Conservation (phyloP, 1,284 basidiomycete genomes). For the Cutaneotrichosporon cyanovorans region DNA sequence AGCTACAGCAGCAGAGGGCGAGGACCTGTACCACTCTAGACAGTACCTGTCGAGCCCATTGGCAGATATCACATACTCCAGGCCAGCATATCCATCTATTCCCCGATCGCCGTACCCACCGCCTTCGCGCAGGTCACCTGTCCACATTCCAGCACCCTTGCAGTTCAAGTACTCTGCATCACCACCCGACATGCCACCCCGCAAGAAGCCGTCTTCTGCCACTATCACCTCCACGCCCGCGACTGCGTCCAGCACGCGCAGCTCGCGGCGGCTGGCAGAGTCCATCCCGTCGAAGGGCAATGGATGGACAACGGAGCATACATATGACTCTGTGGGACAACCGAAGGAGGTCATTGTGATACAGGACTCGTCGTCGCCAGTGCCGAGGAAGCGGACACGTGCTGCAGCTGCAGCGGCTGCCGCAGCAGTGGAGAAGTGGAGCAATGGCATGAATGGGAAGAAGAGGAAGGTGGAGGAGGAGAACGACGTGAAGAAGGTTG, state of each 20-base stretch:
- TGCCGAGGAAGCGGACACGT: conserved; percentile 35
- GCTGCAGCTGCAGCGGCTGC: conserved; percentile 32
- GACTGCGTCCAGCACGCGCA: conserved; percentile 14
- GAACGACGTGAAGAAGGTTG: conserved; percentile 21
- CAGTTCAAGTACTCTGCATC: conserved; percentile 34
- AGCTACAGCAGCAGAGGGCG: conserved; percentile 3
- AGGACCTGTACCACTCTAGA: conserved; percentile 6
- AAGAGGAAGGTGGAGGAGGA: conserved; percentile 37
- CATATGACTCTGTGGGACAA: conserved; percentile 38
- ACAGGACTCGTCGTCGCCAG: conserved; percentile 30
- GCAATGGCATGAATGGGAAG: conserved; percentile 18
- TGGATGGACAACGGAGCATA: conserved; percentile 42
- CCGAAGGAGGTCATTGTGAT: conserved; percentile 43
- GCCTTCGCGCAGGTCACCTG: conserved; percentile 19
- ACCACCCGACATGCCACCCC: conserved; percentile 31
- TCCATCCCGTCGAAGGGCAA: conserved; percentile 19
- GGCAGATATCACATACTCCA: conserved; percentile 12
- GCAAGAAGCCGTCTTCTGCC: conserved; percentile 27
- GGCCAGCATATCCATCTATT: conserved; percentile 7
- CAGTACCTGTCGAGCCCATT: conserved; percentile 16
- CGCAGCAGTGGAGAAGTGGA: conserved; percentile 12
- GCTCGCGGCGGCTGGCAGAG: conserved; percentile 8
- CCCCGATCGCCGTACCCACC: conserved; percentile 2
- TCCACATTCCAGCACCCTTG: conserved; percentile 37
- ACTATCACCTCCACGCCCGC: conserved; percentile 18